These are phyloP conservation scores for Fusarium napiforme DNA, from an alignment of 2,329 filamentous ascomycete genomes.

Conservation along the genomic window DNA sequence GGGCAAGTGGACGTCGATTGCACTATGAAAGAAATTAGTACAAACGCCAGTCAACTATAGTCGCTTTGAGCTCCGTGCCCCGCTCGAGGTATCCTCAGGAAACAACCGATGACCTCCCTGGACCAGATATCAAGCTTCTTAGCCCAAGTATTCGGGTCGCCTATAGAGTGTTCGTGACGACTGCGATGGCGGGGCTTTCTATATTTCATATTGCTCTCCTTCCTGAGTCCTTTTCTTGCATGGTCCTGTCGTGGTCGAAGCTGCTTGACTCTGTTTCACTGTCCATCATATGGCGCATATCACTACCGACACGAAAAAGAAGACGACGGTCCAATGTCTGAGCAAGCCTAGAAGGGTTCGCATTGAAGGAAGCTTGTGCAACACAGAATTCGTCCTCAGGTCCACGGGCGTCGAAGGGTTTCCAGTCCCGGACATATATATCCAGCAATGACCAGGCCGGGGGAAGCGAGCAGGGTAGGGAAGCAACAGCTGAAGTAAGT, in stretches of 20 bases:
- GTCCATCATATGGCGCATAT: neutral
- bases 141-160: neutral
- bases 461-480: constrained; percentile 2
- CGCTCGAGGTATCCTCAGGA: constrained; percentile 22
- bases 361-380: neutral
- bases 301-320: neutral
- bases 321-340: too few species aligned
- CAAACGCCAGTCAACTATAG: constrained; percentile 18
- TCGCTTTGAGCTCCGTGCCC: constrained; percentile 35
- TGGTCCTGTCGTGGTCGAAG: neutral
- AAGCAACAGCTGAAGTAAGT: constrained; percentile 13
- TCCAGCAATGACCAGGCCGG: neutral
- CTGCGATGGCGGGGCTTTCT: neutral
- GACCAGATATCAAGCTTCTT: neutral
- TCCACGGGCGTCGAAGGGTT: neutral
- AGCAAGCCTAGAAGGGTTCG: too few species aligned
- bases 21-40: constrained; percentile 42
- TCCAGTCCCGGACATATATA: neutral
- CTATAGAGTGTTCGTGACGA: neutral
- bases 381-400: neutral
- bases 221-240: neutral
- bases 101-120: constrained; percentile 2
- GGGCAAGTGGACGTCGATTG: constrained; percentile 35
- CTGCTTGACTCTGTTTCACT: neutral
- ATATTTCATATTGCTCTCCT: neutral